phyloP scores from a whole-genome alignment of 202 grass and related monocot species.

The Digitaria exilis region DNA sequence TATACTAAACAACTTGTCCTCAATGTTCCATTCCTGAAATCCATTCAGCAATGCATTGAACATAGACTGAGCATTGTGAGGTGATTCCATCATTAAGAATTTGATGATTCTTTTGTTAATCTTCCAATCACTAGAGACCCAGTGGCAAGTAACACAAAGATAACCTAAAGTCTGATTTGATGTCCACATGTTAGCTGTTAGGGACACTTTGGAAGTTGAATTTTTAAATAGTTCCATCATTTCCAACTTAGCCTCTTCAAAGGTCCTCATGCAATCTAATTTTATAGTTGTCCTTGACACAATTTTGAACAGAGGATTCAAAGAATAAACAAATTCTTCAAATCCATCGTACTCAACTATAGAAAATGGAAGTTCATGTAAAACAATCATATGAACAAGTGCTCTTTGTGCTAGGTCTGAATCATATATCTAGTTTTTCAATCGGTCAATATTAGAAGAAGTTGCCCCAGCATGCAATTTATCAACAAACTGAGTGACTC shows the following conservation, averaged over 20 bases:
- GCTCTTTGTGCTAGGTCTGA: neutral
- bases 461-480: neutral
- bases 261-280: neutral
- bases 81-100: neutral
- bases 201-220: neutral
- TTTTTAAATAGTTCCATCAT: neutral
- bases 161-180: neutral
- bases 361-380: neutral
- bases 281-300: neutral
- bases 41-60: neutral
- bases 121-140: neutral
- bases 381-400: neutral
- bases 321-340: too few relatives aligned
- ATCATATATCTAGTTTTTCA: neutral
- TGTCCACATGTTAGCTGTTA: neutral
- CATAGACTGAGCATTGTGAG: neutral
- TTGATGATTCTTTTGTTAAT: neutral
- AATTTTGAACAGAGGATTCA: neutral
- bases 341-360: neutral
- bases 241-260: neutral
- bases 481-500: neutral
- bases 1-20: constrained; percentile 1
- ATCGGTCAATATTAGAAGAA: neutral
- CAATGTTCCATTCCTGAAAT: neutral
- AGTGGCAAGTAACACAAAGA: neutral